Conservation (phyloP, 2,329 filamentous ascomycete species). For the Fusarium sp. region DNA sequence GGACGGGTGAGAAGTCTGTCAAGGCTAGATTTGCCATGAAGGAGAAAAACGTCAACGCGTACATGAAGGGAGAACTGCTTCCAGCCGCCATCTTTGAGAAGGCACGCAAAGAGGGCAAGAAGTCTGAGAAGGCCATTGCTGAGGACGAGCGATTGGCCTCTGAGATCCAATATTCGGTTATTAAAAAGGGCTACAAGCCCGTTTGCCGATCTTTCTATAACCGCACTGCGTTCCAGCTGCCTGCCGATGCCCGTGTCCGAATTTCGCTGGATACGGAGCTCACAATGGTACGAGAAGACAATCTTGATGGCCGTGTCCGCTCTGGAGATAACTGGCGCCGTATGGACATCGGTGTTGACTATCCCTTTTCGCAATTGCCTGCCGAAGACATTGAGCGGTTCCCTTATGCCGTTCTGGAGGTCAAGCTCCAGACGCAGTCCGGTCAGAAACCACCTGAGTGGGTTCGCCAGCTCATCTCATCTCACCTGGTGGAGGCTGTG, state of each 20-base stretch:
- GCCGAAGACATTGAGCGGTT: constrained; percentile 88
- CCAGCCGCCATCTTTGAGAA: constrained; percentile 95
- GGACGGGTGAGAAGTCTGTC: constrained; percentile 99
- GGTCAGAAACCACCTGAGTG: constrained; percentile 96
- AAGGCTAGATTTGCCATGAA: constrained; percentile 96
- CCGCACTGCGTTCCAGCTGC: constrained; percentile 96
- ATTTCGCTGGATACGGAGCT: constrained; percentile 97
- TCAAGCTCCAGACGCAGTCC: constrained; percentile 95
- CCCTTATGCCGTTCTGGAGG: constrained; percentile 94
- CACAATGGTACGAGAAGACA: constrained; percentile 95
- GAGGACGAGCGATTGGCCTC: constrained; percentile 89
- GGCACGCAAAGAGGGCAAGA: constrained; percentile 93
- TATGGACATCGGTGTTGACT: constrained; percentile 98
- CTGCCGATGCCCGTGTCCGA: constrained; percentile 93
- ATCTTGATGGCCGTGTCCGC: constrained; percentile 81
- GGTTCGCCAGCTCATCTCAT: constrained; percentile 92
- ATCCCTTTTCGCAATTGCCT: constrained; percentile 88
- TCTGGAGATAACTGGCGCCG: constrained; percentile 92
- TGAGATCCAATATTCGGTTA: constrained; percentile 92
- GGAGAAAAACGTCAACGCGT: constrained; percentile 97
- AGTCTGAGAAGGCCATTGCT: constrained; percentile 88
- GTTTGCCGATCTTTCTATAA: constrained; percentile 98
- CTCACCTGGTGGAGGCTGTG: constrained; percentile 96
- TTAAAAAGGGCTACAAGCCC: constrained; percentile 86
- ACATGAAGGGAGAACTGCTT: constrained; percentile 83